Base-by-base conservation (phyloP, 768 basidiomycete species). In the Phanerochaete sordida region DNA sequence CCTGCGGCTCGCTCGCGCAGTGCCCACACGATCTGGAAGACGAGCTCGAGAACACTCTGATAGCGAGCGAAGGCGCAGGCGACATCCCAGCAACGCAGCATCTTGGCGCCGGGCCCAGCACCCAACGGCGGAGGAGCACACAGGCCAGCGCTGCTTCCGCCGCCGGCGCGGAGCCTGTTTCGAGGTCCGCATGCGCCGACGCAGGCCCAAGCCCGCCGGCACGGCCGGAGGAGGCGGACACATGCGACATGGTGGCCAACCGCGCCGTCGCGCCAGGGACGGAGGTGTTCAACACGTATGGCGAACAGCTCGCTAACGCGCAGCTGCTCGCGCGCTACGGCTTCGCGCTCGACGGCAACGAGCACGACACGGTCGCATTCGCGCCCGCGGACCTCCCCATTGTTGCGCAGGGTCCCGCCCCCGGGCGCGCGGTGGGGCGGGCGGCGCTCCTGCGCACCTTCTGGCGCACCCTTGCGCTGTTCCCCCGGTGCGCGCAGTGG, bases 261-360 rank as follows among this genome's bases (percentile, higher is more conserved):
- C 55, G 62, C 8, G 57, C 62, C n/a, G 64, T 79, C 28, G 54
- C 57, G 0, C 58, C 68, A 0, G 66, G 65, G 23, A 62, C 65
- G 1, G 76, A 79, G 60, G 65, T 79, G 0, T 80, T 72, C 70
- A 81, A 81, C 67, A 74, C 76, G 21, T 81, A 81, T 64, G 68
- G 68, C 47, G 62, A 69, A 2, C 67, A 71, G 9, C 64, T 77
- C 2, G 60, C 71, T 7, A 80, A 80, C 66, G 74, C 76, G 15
- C 59, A 73, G 28, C 70, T 80, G 4, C 65, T 77, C 23, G 69
- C 65, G 23, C 69, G 73, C 9, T 80, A 80, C 64, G 78, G 78
- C 5, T 80, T 80, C 64, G 43, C 66, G 31, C 69, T 79, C 35
- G 77, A 78, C 19, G 76, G 69, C 15, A 76, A 75, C 61, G 73